These are phyloP conservation scores for Xanthoconium purpureum DNA, from an alignment of 768 basidiomycete genomes.

Conservation along the genomic window DNA sequence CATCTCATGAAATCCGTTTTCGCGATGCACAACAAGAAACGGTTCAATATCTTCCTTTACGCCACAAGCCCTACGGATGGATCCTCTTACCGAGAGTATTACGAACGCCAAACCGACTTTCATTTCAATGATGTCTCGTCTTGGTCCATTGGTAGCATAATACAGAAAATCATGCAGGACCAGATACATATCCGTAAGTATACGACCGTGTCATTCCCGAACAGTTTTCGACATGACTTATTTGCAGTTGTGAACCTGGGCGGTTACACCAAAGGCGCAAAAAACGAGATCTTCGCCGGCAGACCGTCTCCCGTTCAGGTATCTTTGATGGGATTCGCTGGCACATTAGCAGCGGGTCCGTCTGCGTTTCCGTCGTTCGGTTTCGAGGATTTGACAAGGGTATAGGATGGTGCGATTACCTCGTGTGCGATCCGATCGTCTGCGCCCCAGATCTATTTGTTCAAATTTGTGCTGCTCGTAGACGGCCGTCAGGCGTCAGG, in stretches of 20 bases:
- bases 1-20: conserved; percentile 55
- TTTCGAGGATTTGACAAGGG: background rate
- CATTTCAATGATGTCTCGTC: conserved; percentile 43
- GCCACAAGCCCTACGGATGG: conserved; percentile 49
- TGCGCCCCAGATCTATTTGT: conserved; percentile 42
- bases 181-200: conserved; percentile 46
- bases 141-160: conserved; percentile 35
- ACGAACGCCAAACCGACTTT: conserved; percentile 37
- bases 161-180: conserved; percentile 39
- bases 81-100: conserved; percentile 41
- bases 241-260: conserved; percentile 42
- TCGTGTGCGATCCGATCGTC: conserved; percentile 42
- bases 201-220: background rate
- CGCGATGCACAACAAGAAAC: conserved; percentile 38
- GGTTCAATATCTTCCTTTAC: conserved; percentile 44
- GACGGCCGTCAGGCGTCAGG: conserved; percentile 1
- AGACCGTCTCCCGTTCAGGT: conserved; percentile 48
- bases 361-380: background rate
- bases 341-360: conserved; percentile 41
- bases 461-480: conserved; percentile 28
- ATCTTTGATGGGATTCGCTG: conserved; percentile 50
- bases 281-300: conserved; percentile 51
- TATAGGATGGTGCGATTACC: conserved; percentile 48
- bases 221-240: background rate
- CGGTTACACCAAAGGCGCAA: conserved; percentile 51